Base-by-base conservation (phyloP, 2,329 filamentous ascomycete genomes). In the Aspergillus piperis region DNA sequence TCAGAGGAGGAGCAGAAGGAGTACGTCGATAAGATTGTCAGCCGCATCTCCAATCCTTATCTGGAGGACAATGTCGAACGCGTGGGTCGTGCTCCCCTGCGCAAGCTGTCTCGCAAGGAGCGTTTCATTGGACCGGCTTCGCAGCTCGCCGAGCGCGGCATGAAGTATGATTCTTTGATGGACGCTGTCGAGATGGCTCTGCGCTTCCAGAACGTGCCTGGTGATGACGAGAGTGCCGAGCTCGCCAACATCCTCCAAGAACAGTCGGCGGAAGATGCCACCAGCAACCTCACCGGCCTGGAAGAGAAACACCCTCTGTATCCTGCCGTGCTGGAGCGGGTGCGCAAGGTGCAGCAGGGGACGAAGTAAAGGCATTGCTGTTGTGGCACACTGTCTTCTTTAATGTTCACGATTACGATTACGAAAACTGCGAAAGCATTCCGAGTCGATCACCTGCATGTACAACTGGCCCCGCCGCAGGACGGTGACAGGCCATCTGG, bases 71-170 rank as follows among this genome's bases (percentile, higher is more conserved):
- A 89, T 11, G 92, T 97, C 38, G 92, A 96, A 82, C 93, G 95
- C 77, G 95, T 99, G 66, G 95, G 94, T 58, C 93, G 95, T 74
- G 94, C 93, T 17, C 95, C 95, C 17, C 83, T 99, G 62, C 90
- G 95, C 75, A 99, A 99, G 84, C 85, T 99, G 36, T 89, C 89
- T 66, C 90, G 93, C 77, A 95, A 96, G 81, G 95, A 99, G 82
- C 92, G 95, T 48, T 96, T 99, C 82, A 88, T 99, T 69, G 92
- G 90, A 49, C 95, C 95, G 5, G 94, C 95, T 49, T 87, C 91
- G 8, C 90, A 96, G 79, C 86, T 99, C 17, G 92, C 92, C 49
- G 92, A 96, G 82, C 83, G 85, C 62, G 92, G 87, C 61, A 83
- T 91, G 78, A 84, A 86, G 68, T 89, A 88, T 75, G 84, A 87